Base-by-base conservation (phyloP, 2,329 filamentous ascomycete species). In the Claviceps digitariae region DNA sequence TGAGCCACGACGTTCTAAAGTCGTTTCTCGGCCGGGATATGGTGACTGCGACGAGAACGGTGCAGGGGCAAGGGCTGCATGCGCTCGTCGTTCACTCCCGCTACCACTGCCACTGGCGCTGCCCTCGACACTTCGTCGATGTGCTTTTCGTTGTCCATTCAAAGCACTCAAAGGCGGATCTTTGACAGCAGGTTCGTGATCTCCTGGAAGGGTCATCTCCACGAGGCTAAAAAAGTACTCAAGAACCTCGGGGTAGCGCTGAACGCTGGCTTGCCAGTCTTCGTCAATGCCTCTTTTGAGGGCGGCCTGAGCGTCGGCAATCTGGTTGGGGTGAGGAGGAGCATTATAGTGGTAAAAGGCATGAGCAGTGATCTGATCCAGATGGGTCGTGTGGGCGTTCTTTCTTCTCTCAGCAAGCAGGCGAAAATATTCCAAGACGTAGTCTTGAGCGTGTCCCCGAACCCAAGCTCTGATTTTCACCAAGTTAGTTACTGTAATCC, bases 221-320 rank as follows among this genome's bases (percentile, higher is more conserved):
- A 90, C 83, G 40, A 90, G 72, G 55, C 79, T 75, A 67, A 84
- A 90, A 64, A 86, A 90, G 67, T 90, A 89, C 67, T 89, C 83
- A 52, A 91, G 72, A n/a, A 90, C 82, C 64, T 90, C 84, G 4
- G 86, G 87, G 61, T 90, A 91, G 52, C 82, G 77, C 61, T 87
- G 79, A 41, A 90, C 86, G 48, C 82, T 84, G 31, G 79, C 75
- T 61, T 83, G 79, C 86, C 86, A 91, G 69, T 90, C 86, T 57
- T 86, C 82, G 61, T 90, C 85, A 61, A 90, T 85, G 56, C 84
- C 85, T 50, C 80, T 77, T 68, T 88, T 87, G 56, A 88, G 74
- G 49, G 77, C 74, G 17, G 74, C 74, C 62, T 88, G 78, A 25
- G 84, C 85, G 54, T 78, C 75, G 41, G 76, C 72, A 51, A 89